These are phyloP conservation scores for Gentiana straminea DNA, from an alignment of 257 asterid species.

Conservation along the genomic window DNA sequence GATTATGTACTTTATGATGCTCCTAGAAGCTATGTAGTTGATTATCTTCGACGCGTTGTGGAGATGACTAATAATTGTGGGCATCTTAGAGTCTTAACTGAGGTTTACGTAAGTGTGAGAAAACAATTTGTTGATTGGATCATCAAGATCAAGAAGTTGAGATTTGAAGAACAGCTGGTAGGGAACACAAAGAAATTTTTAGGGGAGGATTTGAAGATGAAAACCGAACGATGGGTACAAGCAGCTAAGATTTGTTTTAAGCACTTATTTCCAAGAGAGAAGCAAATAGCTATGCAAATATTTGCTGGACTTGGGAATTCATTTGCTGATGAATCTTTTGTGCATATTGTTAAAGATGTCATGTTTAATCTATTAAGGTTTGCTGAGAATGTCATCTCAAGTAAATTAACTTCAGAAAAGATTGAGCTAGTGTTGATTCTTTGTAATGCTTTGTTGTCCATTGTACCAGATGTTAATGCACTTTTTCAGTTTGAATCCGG, in stretches of 20 bases:
- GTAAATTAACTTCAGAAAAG: conserved; percentile 58
- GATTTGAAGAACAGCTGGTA: conserved; percentile 41
- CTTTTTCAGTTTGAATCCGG: conserved; percentile 24
- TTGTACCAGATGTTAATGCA: conserved; percentile 3
- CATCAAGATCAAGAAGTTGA: conserved; percentile 17
- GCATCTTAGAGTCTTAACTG: conserved; percentile 50
- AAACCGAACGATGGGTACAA: conserved; percentile 68
- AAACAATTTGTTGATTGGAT: conserved; percentile 2
- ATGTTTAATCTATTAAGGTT: conserved; percentile 61
- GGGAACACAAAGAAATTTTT: conserved; percentile 36
- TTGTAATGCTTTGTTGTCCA: conserved; percentile 3
- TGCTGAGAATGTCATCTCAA: conserved; percentile 65
- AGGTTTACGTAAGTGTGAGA: conserved; percentile 51
- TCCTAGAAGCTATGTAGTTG: conserved; percentile 7
- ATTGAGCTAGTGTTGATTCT: conserved; percentile 14
- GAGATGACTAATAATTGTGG: conserved; percentile 57
- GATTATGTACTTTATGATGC: conserved; percentile 7
- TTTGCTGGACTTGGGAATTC: conserved; percentile 41
- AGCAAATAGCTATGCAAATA: conserved; percentile 55
- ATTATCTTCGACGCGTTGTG: conserved; percentile 52
- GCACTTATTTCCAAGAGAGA: conserved; percentile 59
- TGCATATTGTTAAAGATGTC: conserved; percentile 56
- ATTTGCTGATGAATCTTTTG: conserved; percentile 28
- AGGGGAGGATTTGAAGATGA: conserved; percentile 59
- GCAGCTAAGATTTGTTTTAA: conserved; percentile 59